Percentiles rank a stretch among this genome's conserved stretches.
Conservation (phyloP, 139 green algal species). For the Eudorina sp. region DNA sequence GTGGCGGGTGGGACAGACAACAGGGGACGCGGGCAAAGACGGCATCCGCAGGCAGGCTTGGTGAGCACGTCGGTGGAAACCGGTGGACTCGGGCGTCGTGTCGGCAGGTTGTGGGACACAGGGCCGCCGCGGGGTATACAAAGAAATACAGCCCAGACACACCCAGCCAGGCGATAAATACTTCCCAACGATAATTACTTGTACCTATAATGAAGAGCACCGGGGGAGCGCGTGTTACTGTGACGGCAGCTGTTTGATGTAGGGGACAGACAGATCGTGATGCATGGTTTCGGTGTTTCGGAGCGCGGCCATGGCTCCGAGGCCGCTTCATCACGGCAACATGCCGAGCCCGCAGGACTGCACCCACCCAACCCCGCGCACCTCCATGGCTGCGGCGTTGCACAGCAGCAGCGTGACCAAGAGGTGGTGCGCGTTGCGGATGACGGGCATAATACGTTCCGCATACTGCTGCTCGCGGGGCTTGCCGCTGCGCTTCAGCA, state of each 20-base stretch:
- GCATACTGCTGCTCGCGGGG: conserved; percentile 56
- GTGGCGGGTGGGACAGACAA: no score
- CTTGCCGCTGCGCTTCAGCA: conserved; percentile 74
- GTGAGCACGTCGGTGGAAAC: no score
- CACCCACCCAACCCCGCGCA: not conserved
- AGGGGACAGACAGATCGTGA: not conserved
- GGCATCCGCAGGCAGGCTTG: no score
- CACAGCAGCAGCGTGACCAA: conserved; percentile 76
- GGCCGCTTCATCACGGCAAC: no score
- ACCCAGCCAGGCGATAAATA: no score
- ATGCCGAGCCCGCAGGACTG: not conserved
- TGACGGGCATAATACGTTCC: conserved; percentile 56
- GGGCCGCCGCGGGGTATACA: no score
- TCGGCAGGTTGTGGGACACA: not conserved
- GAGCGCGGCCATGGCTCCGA: not conserved
- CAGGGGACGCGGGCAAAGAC: no score
- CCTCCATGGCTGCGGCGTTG: conserved; percentile 75
- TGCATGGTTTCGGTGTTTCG: not conserved
- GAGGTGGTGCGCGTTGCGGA: conserved; percentile 61
- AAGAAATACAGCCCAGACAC: no score
- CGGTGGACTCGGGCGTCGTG: not conserved
- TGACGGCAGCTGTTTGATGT: not conserved
- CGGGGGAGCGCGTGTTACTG: no score
- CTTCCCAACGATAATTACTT: no score
- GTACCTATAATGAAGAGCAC: no score